Percentiles rank a stretch among this genome's conserved stretches.
phyloP scores from a whole-genome alignment of 2,329 filamentous ascomycete genomes.

The Dactylellina sp. region DNA sequence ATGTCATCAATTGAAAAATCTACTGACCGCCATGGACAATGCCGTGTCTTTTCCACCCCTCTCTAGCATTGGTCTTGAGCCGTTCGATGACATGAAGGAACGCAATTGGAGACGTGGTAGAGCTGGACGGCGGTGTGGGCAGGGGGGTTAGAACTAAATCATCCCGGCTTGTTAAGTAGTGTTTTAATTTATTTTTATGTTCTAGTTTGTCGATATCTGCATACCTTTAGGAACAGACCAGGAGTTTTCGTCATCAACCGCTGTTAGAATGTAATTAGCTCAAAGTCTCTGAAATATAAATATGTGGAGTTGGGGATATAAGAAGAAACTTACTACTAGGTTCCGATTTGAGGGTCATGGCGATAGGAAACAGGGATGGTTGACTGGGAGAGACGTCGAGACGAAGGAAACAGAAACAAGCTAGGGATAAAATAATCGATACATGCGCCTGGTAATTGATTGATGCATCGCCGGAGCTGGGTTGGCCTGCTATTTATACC shows the following conservation, averaged over 20 bases:
- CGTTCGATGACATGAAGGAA: slow-evolving; percentile 96
- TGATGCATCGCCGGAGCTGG: neutral
- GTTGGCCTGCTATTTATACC: slow-evolving; percentile 9
- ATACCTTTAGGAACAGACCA: slow-evolving; percentile 59
- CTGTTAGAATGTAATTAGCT: slow-evolving; percentile 29
- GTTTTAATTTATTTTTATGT: neutral
- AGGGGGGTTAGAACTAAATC: slow-evolving; percentile 74
- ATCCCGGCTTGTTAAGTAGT: neutral
- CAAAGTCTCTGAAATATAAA: neutral
- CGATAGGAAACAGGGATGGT: slow-evolving; percentile 8
- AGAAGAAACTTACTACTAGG: slow-evolving; percentile 29
- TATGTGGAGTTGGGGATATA: neutral
- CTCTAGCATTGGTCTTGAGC: slow-evolving; percentile 94
- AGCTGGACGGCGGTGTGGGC: slow-evolving; percentile 70
- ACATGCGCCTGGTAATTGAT: neutral
- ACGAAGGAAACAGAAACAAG: slow-evolving; percentile 9
- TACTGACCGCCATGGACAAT: slow-evolving; percentile 67
- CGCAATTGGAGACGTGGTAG: slow-evolving; percentile 79
- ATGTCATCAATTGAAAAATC: neutral
- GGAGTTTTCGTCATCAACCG: slow-evolving; percentile 29
- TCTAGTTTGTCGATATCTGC: neutral
- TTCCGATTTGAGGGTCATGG: slow-evolving; percentile 33
- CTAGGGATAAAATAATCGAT: neutral
- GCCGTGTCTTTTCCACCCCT: slow-evolving; percentile 92
- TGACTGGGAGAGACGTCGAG: neutral